These are phyloP conservation scores for Aspergillus wentii DNA, from an alignment of 495 filamentous ascomycete genomes.

Conservation along the genomic window DNA sequence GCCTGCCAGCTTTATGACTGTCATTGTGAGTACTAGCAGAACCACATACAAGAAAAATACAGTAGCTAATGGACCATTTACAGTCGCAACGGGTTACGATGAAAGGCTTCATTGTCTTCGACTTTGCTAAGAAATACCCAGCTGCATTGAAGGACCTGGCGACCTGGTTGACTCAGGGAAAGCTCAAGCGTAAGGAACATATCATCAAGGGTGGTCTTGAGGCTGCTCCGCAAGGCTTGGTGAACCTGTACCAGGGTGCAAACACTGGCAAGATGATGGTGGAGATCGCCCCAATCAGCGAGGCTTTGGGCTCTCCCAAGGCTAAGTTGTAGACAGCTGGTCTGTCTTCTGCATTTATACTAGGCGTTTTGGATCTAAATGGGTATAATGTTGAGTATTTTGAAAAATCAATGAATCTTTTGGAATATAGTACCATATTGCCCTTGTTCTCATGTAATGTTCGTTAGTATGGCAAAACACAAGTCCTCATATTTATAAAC, in stretches of 20 bases:
- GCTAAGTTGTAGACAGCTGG: constrained; percentile 25
- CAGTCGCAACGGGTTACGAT: constrained; percentile 47
- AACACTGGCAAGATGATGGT: constrained; percentile 53
- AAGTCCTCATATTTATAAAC: too few relatives aligned
- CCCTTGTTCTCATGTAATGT: background rate
- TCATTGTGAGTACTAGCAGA: constrained; percentile 51
- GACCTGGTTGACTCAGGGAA: constrained; percentile 48
- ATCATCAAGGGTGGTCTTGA: constrained; percentile 48
- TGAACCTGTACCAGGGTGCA: constrained; percentile 44
- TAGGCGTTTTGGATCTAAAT: too few relatives aligned
- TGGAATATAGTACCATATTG: too few relatives aligned
- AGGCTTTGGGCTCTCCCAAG: constrained; percentile 19
- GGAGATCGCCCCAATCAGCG: constrained; percentile 34
- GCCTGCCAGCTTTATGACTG: constrained; percentile 41
- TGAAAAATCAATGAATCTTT: too few relatives aligned
- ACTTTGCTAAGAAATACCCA: constrained; percentile 42
- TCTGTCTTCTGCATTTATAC: constrained; percentile 1
- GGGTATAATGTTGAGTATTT: too few relatives aligned
- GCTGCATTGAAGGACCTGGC: constrained; percentile 41
- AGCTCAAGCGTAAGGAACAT: constrained; percentile 51
- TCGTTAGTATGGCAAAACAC: background rate
- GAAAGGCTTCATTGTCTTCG: constrained; percentile 54
- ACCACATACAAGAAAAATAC: too few relatives aligned
- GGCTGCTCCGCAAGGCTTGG: constrained; percentile 42
- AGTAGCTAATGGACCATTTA: too few relatives aligned